Evolutionary conservation across 176 grass and related monocot genomes (phyloP), one percentile per base, ranked within the genome.

Genomic region (Rhynchospora pubera): DNA sequence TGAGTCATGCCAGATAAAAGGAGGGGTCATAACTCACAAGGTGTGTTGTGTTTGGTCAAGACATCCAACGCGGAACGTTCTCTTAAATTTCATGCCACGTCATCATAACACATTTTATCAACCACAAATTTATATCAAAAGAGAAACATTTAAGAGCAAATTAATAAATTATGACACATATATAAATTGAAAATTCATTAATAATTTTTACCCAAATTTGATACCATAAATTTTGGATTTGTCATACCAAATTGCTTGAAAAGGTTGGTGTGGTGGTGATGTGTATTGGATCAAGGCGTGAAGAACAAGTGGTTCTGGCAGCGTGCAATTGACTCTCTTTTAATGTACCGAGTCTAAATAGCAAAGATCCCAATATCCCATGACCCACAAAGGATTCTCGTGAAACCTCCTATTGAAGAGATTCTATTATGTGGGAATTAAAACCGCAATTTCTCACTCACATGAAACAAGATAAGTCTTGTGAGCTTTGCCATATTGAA

Each of bases 341-440:
- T 30, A 76, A 55, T 76, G 72, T 28, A 55, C 65, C 72, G 48
- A 30, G 13, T 55, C 45, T 53, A 22, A 76, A 76, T 30, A 55
- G 48, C 72, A 76, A 76, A 76, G 22, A 76, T 53, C 72, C n/a
- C n/a, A n/a, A n/a, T n/a, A n/a, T n/a, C n/a, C 72, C 72, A 76
- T 76, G 72, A 76, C 72, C 71, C 72, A 76, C 72, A 76, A 76
- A 76, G 48, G 48, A 55, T 76, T 76, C 72, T 55, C 72, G 72
- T 76, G 72, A 76, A 67, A 30, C 12, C 11, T 75, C 47, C 46
- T 45, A 75, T 28, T 75, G 5, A 15, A 76, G 48, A 76, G 72
- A 6, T 76, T 28, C 21, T 28, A 22, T 53, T 26, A 15, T 30
- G 11, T 6, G 72, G 13, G 10, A 76, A 76, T 76, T 76, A 32